A percentile compares a stretch with the other conserved stretches of the same genome.
Conservation (phyloP, 2,329 filamentous ascomycete genomes). For the Fusarium setosum region DNA sequence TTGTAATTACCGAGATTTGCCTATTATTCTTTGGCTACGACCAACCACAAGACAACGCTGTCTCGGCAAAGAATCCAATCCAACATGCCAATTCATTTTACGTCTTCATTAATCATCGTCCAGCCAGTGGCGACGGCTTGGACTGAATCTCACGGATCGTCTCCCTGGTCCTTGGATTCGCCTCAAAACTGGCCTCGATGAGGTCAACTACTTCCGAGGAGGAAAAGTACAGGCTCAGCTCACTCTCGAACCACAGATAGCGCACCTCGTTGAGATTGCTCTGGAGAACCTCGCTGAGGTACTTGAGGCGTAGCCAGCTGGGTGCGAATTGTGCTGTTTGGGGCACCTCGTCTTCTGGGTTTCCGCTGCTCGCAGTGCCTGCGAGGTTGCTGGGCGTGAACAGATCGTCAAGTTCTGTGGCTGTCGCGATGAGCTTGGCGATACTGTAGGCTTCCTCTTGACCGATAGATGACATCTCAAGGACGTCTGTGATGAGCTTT, state of each 20-base stretch:
- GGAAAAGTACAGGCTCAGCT: constrained; percentile 72
- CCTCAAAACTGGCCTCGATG: constrained; percentile 72
- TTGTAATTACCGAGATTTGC: too few relatives aligned
- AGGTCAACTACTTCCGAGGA: constrained; percentile 71
- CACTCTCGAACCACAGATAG: constrained; percentile 73
- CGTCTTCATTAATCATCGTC: neutral
- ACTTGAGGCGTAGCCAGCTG: constrained; percentile 73
- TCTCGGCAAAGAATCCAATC: neutral
- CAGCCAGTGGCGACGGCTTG: constrained; percentile 56
- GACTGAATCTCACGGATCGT: constrained; percentile 68
- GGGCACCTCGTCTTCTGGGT: constrained; percentile 57
- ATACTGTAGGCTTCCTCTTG: constrained; percentile 74
- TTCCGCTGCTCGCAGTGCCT: constrained; percentile 34
- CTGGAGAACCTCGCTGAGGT: constrained; percentile 72
- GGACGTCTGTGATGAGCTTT: constrained; percentile 71
- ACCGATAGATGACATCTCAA: constrained; percentile 70
- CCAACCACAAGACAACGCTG: neutral
- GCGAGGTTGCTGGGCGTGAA: constrained; percentile 62
- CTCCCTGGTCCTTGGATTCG: constrained; percentile 68
- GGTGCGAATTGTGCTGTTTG: constrained; percentile 70
- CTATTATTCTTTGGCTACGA: neutral
- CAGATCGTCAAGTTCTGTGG: constrained; percentile 69
- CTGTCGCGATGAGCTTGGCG: constrained; percentile 66
- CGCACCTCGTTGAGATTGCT: constrained; percentile 73
- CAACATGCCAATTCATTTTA: neutral